Percentiles rank a stretch among this genome's conserved stretches.
phyloP scores from a whole-genome alignment of 148 eudicot species.

The Pouteria glomerata region DNA sequence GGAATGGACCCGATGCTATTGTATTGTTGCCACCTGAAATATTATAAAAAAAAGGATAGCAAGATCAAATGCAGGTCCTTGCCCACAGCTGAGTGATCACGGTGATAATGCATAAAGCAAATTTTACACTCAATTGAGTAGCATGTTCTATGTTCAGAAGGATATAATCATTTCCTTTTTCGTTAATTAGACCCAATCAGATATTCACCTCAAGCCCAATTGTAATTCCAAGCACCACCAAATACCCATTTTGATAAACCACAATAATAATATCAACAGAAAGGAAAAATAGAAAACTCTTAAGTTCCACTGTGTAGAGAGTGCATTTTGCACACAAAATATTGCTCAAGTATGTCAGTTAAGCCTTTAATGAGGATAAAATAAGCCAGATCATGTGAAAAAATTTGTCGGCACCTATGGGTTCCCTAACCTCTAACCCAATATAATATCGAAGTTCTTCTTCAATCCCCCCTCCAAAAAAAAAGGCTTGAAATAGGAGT shows the following conservation, averaged over 20 bases:
- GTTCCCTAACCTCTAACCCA: no score
- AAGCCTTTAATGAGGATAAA: background rate
- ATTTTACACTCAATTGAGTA: background rate
- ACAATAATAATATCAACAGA: background rate
- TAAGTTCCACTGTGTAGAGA: background rate
- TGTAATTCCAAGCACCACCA: background rate
- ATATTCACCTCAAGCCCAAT: constrained; percentile 1
- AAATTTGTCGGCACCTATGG: no score
- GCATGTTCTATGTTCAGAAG: background rate
- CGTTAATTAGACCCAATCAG: background rate
- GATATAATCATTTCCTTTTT: background rate
- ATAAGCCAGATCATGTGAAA: no score
- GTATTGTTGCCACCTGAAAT: constrained; percentile 36
- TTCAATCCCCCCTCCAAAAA: no score
- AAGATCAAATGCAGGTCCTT: background rate
- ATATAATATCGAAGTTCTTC: no score
- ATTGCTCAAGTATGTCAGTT: background rate
- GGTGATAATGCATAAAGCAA: background rate
- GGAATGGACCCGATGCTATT: constrained; percentile 44
- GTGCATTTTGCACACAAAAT: background rate
- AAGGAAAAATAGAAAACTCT: background rate
- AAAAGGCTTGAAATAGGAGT: no score
- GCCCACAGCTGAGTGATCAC: background rate
- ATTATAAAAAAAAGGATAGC: background rate
- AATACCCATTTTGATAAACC: background rate